Base-by-base conservation (phyloP, 805 yeast genomes). In the Ogataea nitratoaversa region DNA sequence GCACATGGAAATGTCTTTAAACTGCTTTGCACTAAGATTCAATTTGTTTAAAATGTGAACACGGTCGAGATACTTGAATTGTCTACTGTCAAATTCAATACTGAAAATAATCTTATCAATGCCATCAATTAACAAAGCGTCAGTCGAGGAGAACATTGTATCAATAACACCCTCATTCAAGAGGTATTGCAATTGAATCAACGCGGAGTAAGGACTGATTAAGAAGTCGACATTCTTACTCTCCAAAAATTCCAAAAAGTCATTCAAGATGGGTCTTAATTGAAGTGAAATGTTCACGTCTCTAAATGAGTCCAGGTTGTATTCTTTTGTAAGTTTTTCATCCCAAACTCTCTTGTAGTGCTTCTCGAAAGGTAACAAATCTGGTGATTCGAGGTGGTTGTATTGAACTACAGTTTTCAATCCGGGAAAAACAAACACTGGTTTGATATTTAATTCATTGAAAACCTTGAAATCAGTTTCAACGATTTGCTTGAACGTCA, bases 81-180 rank as follows among this genome's bases (percentile, higher is more conserved):
- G 84, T 47, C 74, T 74, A 27, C 72, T 68, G 39, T 72, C 77
- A 46, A 79, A 73, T 44, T 85, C 95, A 70, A 89, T 72, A 16
- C 83, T 76, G 36, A 81, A 61, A 41, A 91, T 82, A 43, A 89
- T 78, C 48, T 77, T 82, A 42, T 86, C 93, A 20, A 84, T 71
- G 14, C 66, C 60, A 5, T 63, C 64, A 34, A 77, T 60, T 57
- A 91, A 66, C 32, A 90, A 65, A 29, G 80, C 71, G 52, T 93
- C 98, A 1, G 89, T 82, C 7, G 96, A 82, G 1, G 95, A 96
- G 61, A 79, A 85, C 28, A 90, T 78, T 5, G 84, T 79, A 59
- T 90, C 89, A 37, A 91, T 74, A 34, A 69, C 63, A 0, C 67
- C 70, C 36, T 67, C 68, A 33, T 73, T 73, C 46, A 72, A 71